Conservation (phyloP, 83 land plant genomes). For the Picea abies region DNA sequence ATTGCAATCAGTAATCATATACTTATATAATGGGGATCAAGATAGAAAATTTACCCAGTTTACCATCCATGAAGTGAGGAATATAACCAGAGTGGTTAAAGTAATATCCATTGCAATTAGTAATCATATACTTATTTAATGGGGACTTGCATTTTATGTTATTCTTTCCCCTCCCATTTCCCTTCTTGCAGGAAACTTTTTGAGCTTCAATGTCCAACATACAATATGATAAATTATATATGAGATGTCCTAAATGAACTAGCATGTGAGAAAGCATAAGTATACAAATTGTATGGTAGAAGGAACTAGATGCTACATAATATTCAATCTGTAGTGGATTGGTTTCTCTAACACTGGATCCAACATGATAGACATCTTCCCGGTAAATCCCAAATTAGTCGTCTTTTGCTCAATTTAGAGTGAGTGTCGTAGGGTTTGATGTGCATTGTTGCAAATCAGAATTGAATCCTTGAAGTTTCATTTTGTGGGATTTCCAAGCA, state of each 20-base stretch:
- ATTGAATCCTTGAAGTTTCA: background rate
- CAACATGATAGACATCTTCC: background rate
- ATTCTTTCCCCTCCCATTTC: background rate
- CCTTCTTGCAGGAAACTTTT: background rate
- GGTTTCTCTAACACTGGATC: background rate
- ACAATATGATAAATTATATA: background rate
- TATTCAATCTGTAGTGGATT: background rate
- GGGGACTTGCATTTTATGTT: background rate
- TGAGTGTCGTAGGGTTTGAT: background rate
- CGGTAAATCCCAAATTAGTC: background rate
- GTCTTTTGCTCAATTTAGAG: background rate
- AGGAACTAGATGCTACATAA: background rate
- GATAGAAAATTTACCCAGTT: too few species aligned
- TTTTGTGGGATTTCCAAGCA: background rate
- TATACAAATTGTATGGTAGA: background rate
- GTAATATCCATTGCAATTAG: background rate
- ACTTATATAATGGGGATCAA: too few species aligned
- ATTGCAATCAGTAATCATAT: too few species aligned
- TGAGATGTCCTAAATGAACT: background rate
- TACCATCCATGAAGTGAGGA: too few species aligned
- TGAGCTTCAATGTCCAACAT: background rate
- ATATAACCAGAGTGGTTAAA: too few species aligned
- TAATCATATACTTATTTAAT: background rate
- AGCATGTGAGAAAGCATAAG: background rate
- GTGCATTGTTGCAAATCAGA: constrained; percentile 2